Base-by-base conservation (phyloP, 768 basidiomycete genomes). In the Clathrus columnatus region DNA sequence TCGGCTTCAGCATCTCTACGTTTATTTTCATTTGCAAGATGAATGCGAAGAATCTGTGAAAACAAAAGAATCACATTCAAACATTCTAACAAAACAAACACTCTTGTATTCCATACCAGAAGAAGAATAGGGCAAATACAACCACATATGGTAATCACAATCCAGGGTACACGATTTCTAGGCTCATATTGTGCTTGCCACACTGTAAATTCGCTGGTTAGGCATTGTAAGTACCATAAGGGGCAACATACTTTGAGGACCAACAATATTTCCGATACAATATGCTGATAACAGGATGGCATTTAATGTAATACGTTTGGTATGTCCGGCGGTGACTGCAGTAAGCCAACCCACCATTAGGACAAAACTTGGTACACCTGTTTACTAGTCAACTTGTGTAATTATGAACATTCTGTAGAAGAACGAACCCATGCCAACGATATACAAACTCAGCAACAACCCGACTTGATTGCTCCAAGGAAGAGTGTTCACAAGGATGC, bases 251-350 rank as follows among this genome's bases (percentile, higher is more conserved):
- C 49, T 50, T 50, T 50, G 49, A 4, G 49, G 49, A 4, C 49
- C 49, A 26, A 30, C 49, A 17, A 50, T 50, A 50, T 50, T 89
- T 87, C 52, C 87, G 87, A 87, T 72, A 20, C 81, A 85, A 62
- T 88, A 90, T 0, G 84, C 83, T 42, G 76, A 77, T 10, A 90
- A 73, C 75, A 88, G 77, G 58, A 90, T 80, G 0, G 88, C 84
- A 61, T 89, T 88, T 11, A 80, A 80, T 18, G 86, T 84, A 0
- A 88, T 75, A 57, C 76, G 74, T 68, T 87, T 87, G 24, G 85
- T 87, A 61, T 86, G 85, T 0, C 84, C 85, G 0, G 84, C 78
- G 0, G 83, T 87, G 6, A 84, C 78, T 43, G 67, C 76, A 1
- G 77, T 78, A 14, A 86, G 62, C 86, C 86, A 88, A 2, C 82